Base-by-base conservation (phyloP, 2,329 filamentous ascomycete species). In the Alternaria postmessia region DNA sequence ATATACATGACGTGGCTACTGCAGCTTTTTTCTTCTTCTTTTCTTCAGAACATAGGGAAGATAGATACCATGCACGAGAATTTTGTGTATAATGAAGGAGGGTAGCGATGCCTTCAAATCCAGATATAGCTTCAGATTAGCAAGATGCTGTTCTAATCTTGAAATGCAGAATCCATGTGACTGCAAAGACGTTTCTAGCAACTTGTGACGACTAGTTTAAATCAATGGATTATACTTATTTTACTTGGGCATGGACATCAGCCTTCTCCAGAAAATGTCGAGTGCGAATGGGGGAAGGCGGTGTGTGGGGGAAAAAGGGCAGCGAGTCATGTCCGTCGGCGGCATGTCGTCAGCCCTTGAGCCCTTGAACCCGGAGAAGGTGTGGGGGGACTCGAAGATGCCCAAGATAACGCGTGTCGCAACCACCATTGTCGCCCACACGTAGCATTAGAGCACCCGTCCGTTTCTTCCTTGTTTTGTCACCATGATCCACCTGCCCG, bases 401-500 rank as follows among this genome's bases (percentile, higher is more conserved):
- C n/a, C 51, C 57, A 54, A 59, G 48, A 63, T 59, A 58, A 56
- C 18, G 12, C 55, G 57, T 47, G 51, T 66, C 63, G 65, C 61
- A 65, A 57, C 30, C 51, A 18, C 48, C 53, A 62, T 63, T 62
- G 32, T 30, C 43, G 16, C 12, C 30, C 36, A 16, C 46, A 22
- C 30, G 12, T 9, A 55, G 24, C 5, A 53, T 53, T 39, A 24
- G 20, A 14, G 24, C 20, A 11, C 16, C 20, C 16, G 3, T 11
- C 26, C 12, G n/a, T 41, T 28, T 28, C 9, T 28, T 38, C 11
- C 11, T 30, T 1, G 28, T n/a, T 44, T 5, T 22, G 11, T 20
- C 24, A 63, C 26, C 20, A 76, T 76, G 73, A 64, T 65, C 18
- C 51, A 61, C 18, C 70, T 78, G 12, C 75, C 75, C 4, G 68